Evolutionary conservation across 139 green algal species (phyloP).

Genomic region (Yamagishiella unicocca): DNA sequence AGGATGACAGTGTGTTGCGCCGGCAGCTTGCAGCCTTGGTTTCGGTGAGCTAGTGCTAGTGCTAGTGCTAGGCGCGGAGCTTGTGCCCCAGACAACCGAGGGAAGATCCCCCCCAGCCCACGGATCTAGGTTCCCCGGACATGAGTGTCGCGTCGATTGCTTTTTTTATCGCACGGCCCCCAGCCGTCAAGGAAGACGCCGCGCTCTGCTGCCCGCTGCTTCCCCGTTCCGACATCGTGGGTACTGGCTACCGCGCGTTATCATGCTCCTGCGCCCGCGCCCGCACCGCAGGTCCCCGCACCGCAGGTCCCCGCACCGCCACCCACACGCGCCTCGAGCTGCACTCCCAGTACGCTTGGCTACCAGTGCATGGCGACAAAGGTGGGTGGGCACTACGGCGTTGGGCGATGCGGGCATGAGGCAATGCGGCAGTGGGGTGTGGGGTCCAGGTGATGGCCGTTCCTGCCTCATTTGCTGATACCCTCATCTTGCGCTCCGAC

Average conservation of each 20-base stretch:
- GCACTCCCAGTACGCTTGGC: background rate
- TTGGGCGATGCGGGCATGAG: background rate
- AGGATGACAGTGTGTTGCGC: no score
- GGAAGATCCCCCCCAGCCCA: no score
- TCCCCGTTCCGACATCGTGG: background rate
- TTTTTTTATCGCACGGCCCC: background rate
- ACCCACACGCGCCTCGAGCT: background rate
- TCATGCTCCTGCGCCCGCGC: background rate
- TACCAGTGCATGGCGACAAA: background rate
- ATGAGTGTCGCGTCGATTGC: background rate
- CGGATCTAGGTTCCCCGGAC: background rate
- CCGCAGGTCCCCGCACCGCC: no score
- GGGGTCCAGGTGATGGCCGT: background rate
- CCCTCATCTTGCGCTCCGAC: background rate
- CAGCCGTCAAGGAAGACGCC: background rate
- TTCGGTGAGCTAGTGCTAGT: no score
- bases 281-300: background rate
- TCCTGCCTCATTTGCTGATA: background rate
- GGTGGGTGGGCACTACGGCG: background rate
- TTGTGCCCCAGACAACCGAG: no score
- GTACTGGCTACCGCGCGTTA: background rate
- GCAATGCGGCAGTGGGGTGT: background rate
- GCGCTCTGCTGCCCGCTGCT: background rate
- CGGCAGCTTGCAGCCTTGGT: no score
- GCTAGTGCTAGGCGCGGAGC: no score